phyloP scores from a whole-genome alignment of 345 rosid species.

The Theobroma cacao region DNA sequence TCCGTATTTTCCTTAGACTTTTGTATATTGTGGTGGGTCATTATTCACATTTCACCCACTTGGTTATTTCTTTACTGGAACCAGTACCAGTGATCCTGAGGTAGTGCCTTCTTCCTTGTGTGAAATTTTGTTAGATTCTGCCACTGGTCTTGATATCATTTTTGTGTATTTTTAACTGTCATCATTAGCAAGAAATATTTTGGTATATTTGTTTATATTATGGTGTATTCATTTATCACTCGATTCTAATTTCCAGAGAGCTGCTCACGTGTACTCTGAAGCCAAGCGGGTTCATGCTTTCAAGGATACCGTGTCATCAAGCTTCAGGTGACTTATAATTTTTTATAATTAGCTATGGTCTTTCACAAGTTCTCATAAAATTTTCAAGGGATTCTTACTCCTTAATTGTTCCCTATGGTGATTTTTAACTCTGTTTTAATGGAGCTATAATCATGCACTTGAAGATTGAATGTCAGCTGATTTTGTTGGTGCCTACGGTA shows the following conservation, averaged over 20 bases:
- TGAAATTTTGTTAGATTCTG: neutral
- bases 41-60: neutral
- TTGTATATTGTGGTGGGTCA: neutral
- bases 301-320: conserved; percentile 74
- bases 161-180: neutral
- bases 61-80: neutral
- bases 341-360: neutral
- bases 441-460: neutral
- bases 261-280: conserved; percentile 88
- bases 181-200: neutral
- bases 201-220: neutral
- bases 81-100: neutral
- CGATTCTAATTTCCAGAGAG: conserved; percentile 53
- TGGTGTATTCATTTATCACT: neutral
- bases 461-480: neutral
- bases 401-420: neutral
- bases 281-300: conserved; percentile 82
- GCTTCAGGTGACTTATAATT: conserved; percentile 42
- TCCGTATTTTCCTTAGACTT: neutral
- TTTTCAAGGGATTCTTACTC: neutral
- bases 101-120: neutral
- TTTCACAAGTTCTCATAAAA: neutral
- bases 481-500: neutral
- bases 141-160: neutral
- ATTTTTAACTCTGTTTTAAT: neutral